Evolutionary conservation across 306 rosid genomes (phyloP).

Genomic region (Senna tora): DNA sequence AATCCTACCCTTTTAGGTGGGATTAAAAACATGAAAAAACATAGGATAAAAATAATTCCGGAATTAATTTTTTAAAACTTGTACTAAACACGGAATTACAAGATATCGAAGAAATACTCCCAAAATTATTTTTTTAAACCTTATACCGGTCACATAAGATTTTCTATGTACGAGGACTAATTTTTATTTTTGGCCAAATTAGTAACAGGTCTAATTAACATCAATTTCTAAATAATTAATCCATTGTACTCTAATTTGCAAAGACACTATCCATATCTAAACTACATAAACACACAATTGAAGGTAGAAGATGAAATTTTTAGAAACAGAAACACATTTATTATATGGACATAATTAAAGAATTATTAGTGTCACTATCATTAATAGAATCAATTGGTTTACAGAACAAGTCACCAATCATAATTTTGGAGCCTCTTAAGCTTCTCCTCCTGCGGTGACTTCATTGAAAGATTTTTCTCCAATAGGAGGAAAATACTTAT

Average conservation of each 20-base stretch:
- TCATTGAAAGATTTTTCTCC: too few species aligned
- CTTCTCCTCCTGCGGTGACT: conserved; percentile 18
- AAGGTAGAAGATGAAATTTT: background rate
- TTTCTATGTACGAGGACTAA: too few species aligned
- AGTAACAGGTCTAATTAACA: background rate
- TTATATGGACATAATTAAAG: conserved; percentile 18
- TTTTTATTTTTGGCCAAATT: too few species aligned
- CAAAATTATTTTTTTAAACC: too few species aligned
- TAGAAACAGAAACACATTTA: background rate
- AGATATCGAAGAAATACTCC: too few species aligned
- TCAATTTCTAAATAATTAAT: conserved; percentile 4
- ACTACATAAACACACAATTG: conserved; percentile 23
- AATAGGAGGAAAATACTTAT: too few species aligned
- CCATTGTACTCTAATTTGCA: conserved; percentile 9
- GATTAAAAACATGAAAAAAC: too few species aligned
- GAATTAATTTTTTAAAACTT: too few species aligned
- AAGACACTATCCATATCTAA: background rate
- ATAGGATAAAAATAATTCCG: too few species aligned
- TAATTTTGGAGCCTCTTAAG: conserved; percentile 69
- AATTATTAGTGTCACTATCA: conserved; percentile 10
- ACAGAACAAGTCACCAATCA: conserved; percentile 59
- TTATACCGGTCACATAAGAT: too few species aligned
- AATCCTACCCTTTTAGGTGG: too few species aligned
- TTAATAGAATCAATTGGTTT: background rate
- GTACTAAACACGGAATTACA: too few species aligned